phyloP scores from a whole-genome alignment of 2,329 filamentous ascomycete genomes.

The Penicillium sp. region DNA sequence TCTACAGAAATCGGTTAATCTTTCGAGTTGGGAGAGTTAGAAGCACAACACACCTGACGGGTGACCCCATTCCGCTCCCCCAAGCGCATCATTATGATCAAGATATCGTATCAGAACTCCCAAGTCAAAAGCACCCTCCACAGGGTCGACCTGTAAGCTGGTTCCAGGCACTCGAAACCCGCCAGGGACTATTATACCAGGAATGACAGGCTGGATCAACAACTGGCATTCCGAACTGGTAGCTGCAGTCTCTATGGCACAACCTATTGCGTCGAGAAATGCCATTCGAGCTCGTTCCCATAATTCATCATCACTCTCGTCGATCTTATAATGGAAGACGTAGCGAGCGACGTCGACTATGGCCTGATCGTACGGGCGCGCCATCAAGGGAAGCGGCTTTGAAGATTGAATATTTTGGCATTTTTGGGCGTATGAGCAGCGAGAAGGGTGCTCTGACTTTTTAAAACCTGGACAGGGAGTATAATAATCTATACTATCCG shows the following conservation, averaged over 20 bases:
- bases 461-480: no score
- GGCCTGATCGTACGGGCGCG: constrained; percentile 40
- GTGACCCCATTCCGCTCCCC: constrained; percentile 50
- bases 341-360: constrained; percentile 29
- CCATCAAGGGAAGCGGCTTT: background rate
- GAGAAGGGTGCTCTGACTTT: background rate
- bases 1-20: constrained; percentile 27
- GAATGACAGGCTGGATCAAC: constrained; percentile 21
- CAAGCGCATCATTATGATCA: constrained; percentile 49
- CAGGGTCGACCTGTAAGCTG: constrained; percentile 37
- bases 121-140: constrained; percentile 47
- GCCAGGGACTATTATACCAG: constrained; percentile 26
- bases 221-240: constrained; percentile 23
- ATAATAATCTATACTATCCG: background rate
- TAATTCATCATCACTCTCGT: constrained; percentile 19
- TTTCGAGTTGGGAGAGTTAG: no score
- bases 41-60: constrained; percentile 35
- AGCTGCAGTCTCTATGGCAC: constrained; percentile 29
- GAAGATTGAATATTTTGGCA: background rate
- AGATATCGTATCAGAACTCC: constrained; percentile 46
- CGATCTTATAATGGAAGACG: constrained; percentile 25
- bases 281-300: constrained; percentile 21
- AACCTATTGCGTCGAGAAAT: constrained; percentile 32
- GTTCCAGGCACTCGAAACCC: constrained; percentile 48
- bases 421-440: no score